Conservation (phyloP, 345 rosid genomes). For the Lepidium sativum region DNA sequence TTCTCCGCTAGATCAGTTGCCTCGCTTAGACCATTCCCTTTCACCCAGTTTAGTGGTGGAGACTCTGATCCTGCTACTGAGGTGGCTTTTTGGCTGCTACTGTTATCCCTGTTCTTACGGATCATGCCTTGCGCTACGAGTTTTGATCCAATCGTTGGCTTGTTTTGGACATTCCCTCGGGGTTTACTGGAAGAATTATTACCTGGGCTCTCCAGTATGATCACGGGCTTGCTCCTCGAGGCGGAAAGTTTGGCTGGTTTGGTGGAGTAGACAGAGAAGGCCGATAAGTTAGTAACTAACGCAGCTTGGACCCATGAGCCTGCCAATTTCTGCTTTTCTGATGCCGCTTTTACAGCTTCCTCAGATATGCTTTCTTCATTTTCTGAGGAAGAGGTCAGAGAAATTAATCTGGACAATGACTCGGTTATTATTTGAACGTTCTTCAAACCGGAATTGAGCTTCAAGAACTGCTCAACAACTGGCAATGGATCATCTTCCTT, state of each 20-base stretch:
- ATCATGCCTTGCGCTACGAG: slow-evolving; percentile 61
- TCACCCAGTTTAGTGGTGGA: slow-evolving; percentile 64
- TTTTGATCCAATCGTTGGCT: slow-evolving; percentile 54
- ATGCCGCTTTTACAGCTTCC: slow-evolving; percentile 52
- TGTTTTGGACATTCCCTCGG: slow-evolving; percentile 36
- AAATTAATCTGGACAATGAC: slow-evolving; percentile 48
- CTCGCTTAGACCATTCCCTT: slow-evolving; percentile 59
- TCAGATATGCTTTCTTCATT: slow-evolving; percentile 50
- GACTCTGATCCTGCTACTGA: slow-evolving; percentile 30
- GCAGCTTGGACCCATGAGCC: slow-evolving; percentile 92
- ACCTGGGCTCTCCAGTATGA: slow-evolving; percentile 47
- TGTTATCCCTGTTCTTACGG: slow-evolving; percentile 46
- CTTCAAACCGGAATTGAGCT: slow-evolving; percentile 56
- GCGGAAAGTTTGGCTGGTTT: slow-evolving; percentile 26
- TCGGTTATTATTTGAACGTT: slow-evolving; percentile 42
- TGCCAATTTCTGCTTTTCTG: slow-evolving; percentile 61
- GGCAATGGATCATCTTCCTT: slow-evolving; percentile 88
- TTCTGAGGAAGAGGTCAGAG: slow-evolving; percentile 41
- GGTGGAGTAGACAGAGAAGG: slow-evolving; percentile 62
- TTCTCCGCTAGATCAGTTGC: slow-evolving; percentile 67
- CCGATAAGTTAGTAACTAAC: slow-evolving; percentile 60
- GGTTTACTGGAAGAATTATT: slow-evolving; percentile 40
- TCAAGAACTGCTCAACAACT: slow-evolving; percentile 78
- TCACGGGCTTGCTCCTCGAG: slow-evolving; percentile 39
- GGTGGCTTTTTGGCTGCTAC: slow-evolving; percentile 37